phyloP scores from a whole-genome alignment of 768 basidiomycete species.

The Suillus lakei region DNA sequence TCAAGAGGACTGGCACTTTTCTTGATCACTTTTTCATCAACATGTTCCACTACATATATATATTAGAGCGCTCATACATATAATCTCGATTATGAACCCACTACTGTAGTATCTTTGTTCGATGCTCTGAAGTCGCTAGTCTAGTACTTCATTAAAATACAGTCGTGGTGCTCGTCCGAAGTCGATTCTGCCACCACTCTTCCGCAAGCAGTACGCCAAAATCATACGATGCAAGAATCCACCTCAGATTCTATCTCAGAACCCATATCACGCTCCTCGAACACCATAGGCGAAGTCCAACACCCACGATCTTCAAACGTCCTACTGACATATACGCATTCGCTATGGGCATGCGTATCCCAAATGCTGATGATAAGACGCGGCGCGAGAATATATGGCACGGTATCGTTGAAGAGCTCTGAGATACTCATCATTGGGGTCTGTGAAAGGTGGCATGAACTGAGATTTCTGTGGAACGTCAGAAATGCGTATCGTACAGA shows the following conservation, averaged over 20 bases:
- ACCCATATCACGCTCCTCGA: background rate
- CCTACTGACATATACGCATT: background rate
- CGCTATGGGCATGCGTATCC: background rate
- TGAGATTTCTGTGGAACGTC: background rate
- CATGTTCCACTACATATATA: too few species aligned
- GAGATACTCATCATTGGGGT: background rate
- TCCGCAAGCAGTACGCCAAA: background rate
- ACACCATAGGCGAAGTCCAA: background rate
- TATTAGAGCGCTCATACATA: too few species aligned
- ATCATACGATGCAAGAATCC: background rate
- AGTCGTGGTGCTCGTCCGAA: background rate
- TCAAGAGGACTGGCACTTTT: too few species aligned
- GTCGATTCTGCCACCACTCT: background rate
- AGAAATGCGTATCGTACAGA: background rate
- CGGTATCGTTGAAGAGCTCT: background rate
- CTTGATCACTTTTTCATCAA: too few species aligned
- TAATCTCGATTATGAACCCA: too few species aligned
- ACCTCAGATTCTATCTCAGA: background rate
- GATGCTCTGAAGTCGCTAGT: background rate
- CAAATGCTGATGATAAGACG: conserved; percentile 4
- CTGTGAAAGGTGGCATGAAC: background rate
- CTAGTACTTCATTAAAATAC: background rate
- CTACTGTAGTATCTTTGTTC: background rate
- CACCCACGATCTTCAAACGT: background rate
- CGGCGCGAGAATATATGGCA: background rate